These are phyloP conservation scores for Hypoxylon crocopeplum DNA, from an alignment of 495 filamentous ascomycete genomes.

Conservation along the genomic window DNA sequence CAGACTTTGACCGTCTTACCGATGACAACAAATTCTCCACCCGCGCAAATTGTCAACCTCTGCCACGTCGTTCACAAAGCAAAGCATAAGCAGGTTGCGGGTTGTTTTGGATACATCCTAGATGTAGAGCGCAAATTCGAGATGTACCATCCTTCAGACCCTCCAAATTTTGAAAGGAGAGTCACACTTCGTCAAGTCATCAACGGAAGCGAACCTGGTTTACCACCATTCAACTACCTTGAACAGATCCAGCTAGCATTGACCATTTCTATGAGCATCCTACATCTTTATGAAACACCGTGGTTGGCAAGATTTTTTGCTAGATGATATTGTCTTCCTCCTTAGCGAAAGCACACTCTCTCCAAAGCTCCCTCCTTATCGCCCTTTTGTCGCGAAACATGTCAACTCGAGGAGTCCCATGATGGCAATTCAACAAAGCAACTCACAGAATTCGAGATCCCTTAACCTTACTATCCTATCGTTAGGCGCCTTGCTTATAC, in stretches of 20 bases:
- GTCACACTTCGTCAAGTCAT: neutral
- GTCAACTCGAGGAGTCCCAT: neutral
- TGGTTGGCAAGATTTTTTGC: neutral
- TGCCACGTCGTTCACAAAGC: neutral
- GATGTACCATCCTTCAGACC: neutral
- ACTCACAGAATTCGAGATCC: neutral
- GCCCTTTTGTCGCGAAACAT: neutral
- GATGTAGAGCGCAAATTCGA: neutral
- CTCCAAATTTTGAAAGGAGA: neutral
- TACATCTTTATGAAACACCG: neutral
- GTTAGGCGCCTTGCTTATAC: neutral
- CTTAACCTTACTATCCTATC: neutral
- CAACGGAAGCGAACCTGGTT: neutral
- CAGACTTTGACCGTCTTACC: neutral
- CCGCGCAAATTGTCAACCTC: neutral
- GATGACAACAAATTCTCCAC: neutral
- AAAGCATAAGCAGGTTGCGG: neutral
- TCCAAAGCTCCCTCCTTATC: neutral
- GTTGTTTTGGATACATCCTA: neutral
- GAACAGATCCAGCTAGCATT: neutral
- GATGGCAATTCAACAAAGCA: neutral
- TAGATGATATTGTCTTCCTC: neutral
- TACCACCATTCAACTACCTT: neutral
- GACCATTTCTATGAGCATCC: neutral
- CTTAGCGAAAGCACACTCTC: neutral